phyloP scores from a whole-genome alignment of 2,329 filamentous ascomycete genomes.

The Diaporthe sp. region DNA sequence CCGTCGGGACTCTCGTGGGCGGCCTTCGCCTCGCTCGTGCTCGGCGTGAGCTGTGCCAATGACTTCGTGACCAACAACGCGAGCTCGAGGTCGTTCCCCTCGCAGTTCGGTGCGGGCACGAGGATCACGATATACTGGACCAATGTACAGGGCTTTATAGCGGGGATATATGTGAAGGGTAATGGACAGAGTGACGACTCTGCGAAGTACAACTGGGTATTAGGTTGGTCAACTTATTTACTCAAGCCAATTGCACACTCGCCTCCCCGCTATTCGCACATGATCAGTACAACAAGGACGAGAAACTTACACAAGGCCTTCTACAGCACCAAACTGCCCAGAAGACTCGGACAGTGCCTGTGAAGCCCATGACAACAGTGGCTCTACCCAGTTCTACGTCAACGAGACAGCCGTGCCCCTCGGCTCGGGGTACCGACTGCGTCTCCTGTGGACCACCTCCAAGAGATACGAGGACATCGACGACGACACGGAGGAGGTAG shows the following conservation, averaged over 20 bases:
- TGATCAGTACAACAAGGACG: not conserved
- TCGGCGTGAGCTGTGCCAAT: slow-evolving; percentile 21
- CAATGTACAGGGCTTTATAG: slow-evolving; percentile 10
- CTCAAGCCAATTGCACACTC: not conserved
- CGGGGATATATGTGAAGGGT: slow-evolving; percentile 18
- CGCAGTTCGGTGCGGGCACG: slow-evolving; percentile 3
- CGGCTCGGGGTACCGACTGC: slow-evolving; percentile 23
- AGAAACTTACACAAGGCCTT: not conserved
- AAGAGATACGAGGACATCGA: slow-evolving; percentile 17
- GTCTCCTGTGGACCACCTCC: slow-evolving; percentile 24
- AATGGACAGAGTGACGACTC: slow-evolving; percentile 3
- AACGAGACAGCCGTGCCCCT: slow-evolving; percentile 1
- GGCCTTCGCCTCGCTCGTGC: slow-evolving; percentile 9
- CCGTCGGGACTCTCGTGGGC: slow-evolving; percentile 14
- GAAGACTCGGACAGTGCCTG: slow-evolving; percentile 15
- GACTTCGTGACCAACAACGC: slow-evolving; percentile 10
- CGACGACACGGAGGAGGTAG: slow-evolving; percentile 9
- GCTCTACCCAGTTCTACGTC: slow-evolving; percentile 16
- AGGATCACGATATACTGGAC: slow-evolving; percentile 17
- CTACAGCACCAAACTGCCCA: slow-evolving; percentile 8
- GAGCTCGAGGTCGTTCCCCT: slow-evolving; percentile 1
- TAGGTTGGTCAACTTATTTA: slow-evolving; percentile 18
- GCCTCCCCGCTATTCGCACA: not conserved
- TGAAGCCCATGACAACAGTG: slow-evolving; percentile 10
- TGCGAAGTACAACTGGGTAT: not conserved